Base-by-base conservation (phyloP, 345 rosid species). In the Conringia planisiliqua region DNA sequence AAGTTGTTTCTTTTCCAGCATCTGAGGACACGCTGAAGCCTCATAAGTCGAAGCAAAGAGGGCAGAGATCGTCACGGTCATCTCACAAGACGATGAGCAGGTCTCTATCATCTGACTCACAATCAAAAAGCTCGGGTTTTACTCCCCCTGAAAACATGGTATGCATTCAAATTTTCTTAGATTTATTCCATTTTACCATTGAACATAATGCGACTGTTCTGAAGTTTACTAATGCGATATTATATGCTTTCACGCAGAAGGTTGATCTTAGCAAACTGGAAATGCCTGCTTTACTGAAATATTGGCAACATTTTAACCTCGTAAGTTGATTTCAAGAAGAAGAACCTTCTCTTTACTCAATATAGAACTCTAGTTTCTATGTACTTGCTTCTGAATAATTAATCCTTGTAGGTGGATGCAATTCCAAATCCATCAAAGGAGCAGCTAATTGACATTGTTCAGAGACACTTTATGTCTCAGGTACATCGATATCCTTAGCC, bases 391-490 rank as follows among this genome's bases (percentile, higher is more conserved):
- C 5, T 76, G 56, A 61, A 51, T 42, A 5, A 76, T 22, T 22
- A 33, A 2, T 40, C 24, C 8, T 33, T 76, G 58, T 32, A 95
- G 97, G 88, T 90, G 78, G 96, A 90, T 77, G 85, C 86, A 17
- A 81, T 85, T 52, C 93, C 96, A n/a, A 95, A 90, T 76, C 97
- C 97, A 55, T 90, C 99, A 7, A 89, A 79, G 76, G 97, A 92
- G 81, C 88, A 92, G 81, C 83, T 95, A 75, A 80, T 92, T 38
- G 93, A 90, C 47, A 85, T 80, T 50, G 91, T 95, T 66, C 97
- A 92, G 62, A 87, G 93, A 82, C 97, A 95, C 82, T 95, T 95
- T 75, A 86, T 86, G 92, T 82, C 99, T 13, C 99, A 95, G 97
- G 99, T 95, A 85, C 58, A 43, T 13, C n/a, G 10, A 16, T 6